Percentiles rank a stretch among this genome's conserved stretches.
Evolutionary conservation across 352 stramenopile genomes (phyloP).

Genomic region (Phytophthora colocasiae): DNA sequence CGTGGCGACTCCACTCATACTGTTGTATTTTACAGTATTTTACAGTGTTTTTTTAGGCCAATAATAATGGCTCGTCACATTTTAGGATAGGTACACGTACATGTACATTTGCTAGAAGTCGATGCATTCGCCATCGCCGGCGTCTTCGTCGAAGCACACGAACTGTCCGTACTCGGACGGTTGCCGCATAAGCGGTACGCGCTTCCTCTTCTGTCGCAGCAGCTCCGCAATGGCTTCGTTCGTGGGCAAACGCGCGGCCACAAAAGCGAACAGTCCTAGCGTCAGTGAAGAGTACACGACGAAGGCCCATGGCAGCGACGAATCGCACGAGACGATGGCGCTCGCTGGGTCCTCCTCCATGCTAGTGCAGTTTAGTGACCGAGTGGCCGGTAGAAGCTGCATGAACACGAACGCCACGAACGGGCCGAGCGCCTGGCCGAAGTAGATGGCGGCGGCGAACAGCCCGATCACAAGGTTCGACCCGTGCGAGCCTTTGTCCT

Average conservation of each 20-base stretch:
- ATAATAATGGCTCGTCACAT: not conserved
- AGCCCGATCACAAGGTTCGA: slow-evolving; percentile 73
- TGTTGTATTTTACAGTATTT: too few species aligned
- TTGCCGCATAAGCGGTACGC: slow-evolving; percentile 59
- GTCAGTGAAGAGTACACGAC: slow-evolving; percentile 54
- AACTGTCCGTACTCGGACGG: slow-evolving; percentile 80
- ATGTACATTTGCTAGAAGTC: slow-evolving; percentile 27
- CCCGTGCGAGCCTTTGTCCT: slow-evolving; percentile 43
- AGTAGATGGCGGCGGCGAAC: slow-evolving; percentile 74
- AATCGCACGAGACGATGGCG: slow-evolving; percentile 43
- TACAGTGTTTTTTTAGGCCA: too few species aligned
- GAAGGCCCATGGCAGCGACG: slow-evolving; percentile 73
- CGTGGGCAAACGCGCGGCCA: slow-evolving; percentile 34
- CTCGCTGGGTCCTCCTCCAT: slow-evolving; percentile 14
- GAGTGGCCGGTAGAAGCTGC: slow-evolving; percentile 50
- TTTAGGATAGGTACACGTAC: not conserved
- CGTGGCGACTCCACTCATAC: slow-evolving; percentile 18
- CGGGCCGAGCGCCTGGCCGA: slow-evolving; percentile 68
- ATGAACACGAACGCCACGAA: slow-evolving; percentile 62
- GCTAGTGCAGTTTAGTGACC: slow-evolving; percentile 47
- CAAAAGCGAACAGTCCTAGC: slow-evolving; percentile 38
- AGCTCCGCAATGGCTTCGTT: slow-evolving; percentile 47
- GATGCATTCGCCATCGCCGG: slow-evolving; percentile 33
- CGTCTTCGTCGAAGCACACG: slow-evolving; percentile 77
- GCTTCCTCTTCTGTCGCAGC: slow-evolving; percentile 45